A percentile compares a stretch with the other conserved stretches of the same genome.
Evolutionary conservation across 768 basidiomycete species (phyloP).

Genomic region (Pisolithus tinctorius): DNA sequence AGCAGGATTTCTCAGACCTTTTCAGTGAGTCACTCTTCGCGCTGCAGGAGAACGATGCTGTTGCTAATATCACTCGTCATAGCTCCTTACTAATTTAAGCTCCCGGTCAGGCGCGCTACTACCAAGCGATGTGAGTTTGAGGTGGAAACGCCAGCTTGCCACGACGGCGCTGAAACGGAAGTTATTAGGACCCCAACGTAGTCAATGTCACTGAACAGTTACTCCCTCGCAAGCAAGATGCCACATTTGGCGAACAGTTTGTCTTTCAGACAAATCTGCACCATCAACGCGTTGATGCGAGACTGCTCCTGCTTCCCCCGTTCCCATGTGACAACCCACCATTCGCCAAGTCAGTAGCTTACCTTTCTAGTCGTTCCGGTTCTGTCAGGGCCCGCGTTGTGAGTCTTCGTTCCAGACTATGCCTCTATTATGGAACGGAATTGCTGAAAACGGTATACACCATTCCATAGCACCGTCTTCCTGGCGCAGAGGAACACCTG

Average conservation of each 20-base stretch:
- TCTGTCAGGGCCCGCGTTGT: conserved; percentile 20
- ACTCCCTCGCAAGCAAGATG: conserved; percentile 22
- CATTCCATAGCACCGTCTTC: conserved; percentile 16
- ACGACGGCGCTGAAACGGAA: conserved; percentile 1
- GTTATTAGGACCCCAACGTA: conserved; percentile 14
- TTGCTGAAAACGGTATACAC: conserved; percentile 1
- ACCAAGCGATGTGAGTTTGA: conserved; percentile 13
- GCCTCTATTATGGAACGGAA: background rate
- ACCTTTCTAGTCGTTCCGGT: conserved; percentile 23
- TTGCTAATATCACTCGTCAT: background rate
- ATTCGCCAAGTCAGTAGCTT: conserved; percentile 28
- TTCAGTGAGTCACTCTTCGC: conserved; percentile 17
- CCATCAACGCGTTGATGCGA: conserved; percentile 22
- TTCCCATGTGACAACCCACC: conserved; percentile 21
- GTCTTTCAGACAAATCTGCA: conserved; percentile 18
- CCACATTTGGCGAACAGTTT: conserved; percentile 26
- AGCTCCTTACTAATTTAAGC: conserved; percentile 24
- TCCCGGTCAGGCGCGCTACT: conserved; percentile 6
- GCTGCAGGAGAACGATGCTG: background rate
- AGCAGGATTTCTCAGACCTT: conserved; percentile 26
- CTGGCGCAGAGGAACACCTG: conserved; percentile 20
- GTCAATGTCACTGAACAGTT: conserved; percentile 21
- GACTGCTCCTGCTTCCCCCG: conserved; percentile 20
- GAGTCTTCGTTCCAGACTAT: conserved; percentile 6
- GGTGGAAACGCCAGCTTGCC: background rate